Percentiles rank a stretch among this genome's conserved stretches.
These are phyloP conservation scores for Toxicodendron radicans DNA, from an alignment of 345 rosid species.

Conservation along the genomic window DNA sequence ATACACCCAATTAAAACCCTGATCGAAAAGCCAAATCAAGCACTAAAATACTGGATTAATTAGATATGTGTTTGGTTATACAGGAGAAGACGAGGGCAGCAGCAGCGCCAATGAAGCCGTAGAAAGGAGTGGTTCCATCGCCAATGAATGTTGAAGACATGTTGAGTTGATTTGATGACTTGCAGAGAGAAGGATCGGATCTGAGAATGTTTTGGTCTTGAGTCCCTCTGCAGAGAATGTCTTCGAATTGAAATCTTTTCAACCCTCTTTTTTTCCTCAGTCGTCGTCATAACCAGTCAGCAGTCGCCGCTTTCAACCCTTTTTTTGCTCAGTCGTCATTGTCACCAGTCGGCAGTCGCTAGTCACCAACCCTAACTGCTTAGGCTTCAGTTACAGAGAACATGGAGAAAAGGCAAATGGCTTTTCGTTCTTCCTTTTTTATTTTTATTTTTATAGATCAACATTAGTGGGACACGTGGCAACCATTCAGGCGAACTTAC, in stretches of 20 bases:
- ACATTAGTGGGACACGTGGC: too few species aligned
- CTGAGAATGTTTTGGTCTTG: not conserved
- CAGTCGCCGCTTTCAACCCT: too few species aligned
- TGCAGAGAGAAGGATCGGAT: constrained; percentile 20
- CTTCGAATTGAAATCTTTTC: not conserved
- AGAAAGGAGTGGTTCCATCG: constrained; percentile 92
- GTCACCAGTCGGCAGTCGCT: too few species aligned
- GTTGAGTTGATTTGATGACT: not conserved
- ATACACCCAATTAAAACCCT: constrained; percentile 20
- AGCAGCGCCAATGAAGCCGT: constrained; percentile 92
- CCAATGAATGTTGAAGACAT: constrained; percentile 65
- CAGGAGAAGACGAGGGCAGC: constrained; percentile 97
- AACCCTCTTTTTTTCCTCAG: too few species aligned
- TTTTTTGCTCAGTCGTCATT: too few species aligned
- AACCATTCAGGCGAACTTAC: too few species aligned
- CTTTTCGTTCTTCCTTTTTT: too few species aligned
- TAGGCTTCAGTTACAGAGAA: too few species aligned
- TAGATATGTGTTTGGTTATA: constrained; percentile 11
- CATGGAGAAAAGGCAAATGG: too few species aligned
- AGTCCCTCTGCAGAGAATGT: not conserved
- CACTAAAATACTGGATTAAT: not conserved
- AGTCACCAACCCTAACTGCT: too few species aligned
- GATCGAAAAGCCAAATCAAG: constrained; percentile 5
- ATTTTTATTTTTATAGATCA: too few species aligned
- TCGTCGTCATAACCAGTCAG: too few species aligned